phyloP scores from a whole-genome alignment of 192 early-diverging fungal species.

The Pilaira anomala region DNA sequence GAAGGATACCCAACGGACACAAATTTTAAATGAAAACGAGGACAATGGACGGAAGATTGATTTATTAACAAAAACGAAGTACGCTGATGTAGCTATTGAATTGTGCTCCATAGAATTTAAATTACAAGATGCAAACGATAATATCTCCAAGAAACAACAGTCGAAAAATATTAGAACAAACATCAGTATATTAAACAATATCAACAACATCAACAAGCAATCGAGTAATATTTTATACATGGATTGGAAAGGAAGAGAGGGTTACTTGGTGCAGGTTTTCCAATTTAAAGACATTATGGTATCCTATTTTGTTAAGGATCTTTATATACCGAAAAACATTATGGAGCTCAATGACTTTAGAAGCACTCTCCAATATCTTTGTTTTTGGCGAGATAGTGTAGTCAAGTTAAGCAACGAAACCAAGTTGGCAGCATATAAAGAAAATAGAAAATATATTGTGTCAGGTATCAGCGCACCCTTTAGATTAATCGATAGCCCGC shows the following conservation, averaged over 20 bases:
- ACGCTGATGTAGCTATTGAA: constrained; percentile 10
- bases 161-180: constrained; percentile 20
- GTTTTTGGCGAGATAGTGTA: constrained; percentile 2
- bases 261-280: constrained; percentile 11
- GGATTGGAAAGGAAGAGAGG: constrained; percentile 13
- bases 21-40: constrained; percentile 11
- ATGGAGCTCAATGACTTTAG: constrained; percentile 16
- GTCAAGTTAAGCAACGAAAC: constrained; percentile 15
- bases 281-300: constrained; percentile 13
- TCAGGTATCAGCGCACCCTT: constrained; percentile 9
- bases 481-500: constrained; percentile 5
- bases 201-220: constrained; percentile 14
- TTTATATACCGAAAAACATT: constrained; percentile 16
- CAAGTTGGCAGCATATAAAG: constrained; percentile 11
- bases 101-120: constrained; percentile 11
- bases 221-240: constrained; percentile 12
- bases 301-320: constrained; percentile 14
- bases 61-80: constrained; percentile 2
- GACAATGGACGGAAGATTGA: constrained; percentile 14
- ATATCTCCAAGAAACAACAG: constrained; percentile 11
- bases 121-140: constrained; percentile 3
- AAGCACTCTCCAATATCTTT: constrained; percentile 17
- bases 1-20: constrained; percentile 6
- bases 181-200: constrained; percentile 9
- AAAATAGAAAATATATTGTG: constrained; percentile 10